Base-by-base conservation (phyloP, 176 grass and related monocot species). In the Hordeum marinum region DNA sequence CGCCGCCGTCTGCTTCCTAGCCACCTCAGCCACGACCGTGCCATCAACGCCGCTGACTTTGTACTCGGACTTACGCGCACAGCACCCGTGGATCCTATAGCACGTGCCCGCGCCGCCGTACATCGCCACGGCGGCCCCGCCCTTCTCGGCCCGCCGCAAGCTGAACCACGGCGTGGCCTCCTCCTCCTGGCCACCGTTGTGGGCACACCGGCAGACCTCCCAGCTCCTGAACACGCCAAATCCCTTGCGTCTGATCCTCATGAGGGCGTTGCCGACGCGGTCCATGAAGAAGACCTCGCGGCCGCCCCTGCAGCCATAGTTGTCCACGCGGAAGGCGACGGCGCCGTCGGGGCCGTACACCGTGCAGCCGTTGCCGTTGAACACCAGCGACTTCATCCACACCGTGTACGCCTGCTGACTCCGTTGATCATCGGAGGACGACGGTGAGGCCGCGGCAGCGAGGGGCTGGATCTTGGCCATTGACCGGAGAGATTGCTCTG, bases 321-420 rank as follows among this genome's bases (percentile, higher is more conserved):
- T 98, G 80, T 98, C 95, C 13, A 98, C 87, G 57, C 95, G 82
- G 79, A 88, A 94, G 40, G 78, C 87, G 26, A 97, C 78, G 25
- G 20, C 1, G 57, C 95, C 90, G 60, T 91, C 86, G 5, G 92
- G 69, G 69, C 85, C 77, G 76, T 93, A 97, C 45, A 97, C 87
- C 23, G 92, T 78, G 86, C 95, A 94, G 31, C 90, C 90, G 21
- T 88, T 93, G 57, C 89, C 87, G 54, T 88, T 93, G 76, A 98
- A 87, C 43, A 94, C 92, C 55, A 98, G 80, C 11, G 92, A 98
- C 79, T 93, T 98, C 95, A 98, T 94, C 85, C 95, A 98, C 40
- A 97, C 65, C 3, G 92, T 94, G 77, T 89, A 97, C 20, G 85
- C 59, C 23, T 63, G 87, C 83, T 60, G 39, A 41, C 5, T 14